Base-by-base conservation (phyloP, 2,329 filamentous ascomycete species). In the Cladosporium phlei region DNA sequence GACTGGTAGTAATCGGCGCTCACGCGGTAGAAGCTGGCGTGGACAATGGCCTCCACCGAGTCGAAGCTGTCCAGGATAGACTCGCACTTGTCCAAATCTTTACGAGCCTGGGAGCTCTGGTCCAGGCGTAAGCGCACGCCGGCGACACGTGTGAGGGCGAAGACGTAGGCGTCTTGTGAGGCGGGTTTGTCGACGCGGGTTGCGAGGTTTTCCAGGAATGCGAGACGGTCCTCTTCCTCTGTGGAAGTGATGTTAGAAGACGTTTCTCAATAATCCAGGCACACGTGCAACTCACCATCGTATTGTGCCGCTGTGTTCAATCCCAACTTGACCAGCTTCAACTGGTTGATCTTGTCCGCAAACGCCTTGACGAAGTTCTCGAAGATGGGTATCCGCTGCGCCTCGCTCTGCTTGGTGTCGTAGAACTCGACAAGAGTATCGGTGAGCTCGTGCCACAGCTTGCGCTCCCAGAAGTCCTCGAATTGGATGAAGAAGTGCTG, bases 401-500 rank as follows among this genome's bases (percentile, higher is more conserved):
- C 76, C 47, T 82, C 85, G 69, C 90, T 97, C 64, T 83, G 80
- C 34, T 86, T 78, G 59, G 87, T 73, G 62, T 83, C 83, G 74
- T 96, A 98, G 78, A 91, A 96, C 57, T 86, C 79, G 59, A 95
- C 76, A 47, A 98, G 79, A 44, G 84, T 77, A 64, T 95, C 86
- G 27, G 93, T 98, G 57, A 98, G 85, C 72, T 98, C 90, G 74
- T 98, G 93, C 93, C 93, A 98, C 71, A 98, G 79, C 74, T 96
- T 96, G 62, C 91, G 84, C 76, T 98, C 93, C 93, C 93, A 98
- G 65, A 83, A 87, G 66, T 95, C 89, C 75, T 98, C 93, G 57
- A 98, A 95, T 61, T 85, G 82, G 60, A 98, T 79, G 68, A 96
- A 87, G 62, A 87, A 81, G 61, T 85, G 79, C 71, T 96, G 90